A percentile compares a stretch with the other conserved stretches of the same genome.
Evolutionary conservation across 768 basidiomycete genomes (phyloP).

Genomic region (Chalciporus pseudorubinellus): DNA sequence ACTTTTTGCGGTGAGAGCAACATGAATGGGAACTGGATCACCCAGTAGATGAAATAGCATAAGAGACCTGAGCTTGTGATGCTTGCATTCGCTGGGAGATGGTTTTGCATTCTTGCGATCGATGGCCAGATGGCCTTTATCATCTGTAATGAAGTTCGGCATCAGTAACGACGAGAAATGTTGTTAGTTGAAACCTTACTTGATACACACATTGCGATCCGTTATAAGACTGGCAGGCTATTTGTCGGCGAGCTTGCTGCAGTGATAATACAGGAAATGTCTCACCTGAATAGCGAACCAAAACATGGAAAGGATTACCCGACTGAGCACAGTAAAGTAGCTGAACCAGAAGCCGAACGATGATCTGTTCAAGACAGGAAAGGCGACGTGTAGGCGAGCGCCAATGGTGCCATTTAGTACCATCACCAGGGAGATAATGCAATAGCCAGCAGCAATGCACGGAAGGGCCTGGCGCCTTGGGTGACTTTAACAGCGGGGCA

Average conservation of each 20-base stretch:
- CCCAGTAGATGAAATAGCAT: constrained; percentile 77
- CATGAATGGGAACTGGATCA: constrained; percentile 73
- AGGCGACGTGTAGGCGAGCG: constrained; percentile 75
- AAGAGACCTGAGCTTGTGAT: constrained; percentile 71
- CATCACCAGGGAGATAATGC: constrained; percentile 71
- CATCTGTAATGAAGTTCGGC: constrained; percentile 40
- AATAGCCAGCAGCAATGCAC: constrained; percentile 69
- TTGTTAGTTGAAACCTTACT: constrained; percentile 16
- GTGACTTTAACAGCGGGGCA: background rate
- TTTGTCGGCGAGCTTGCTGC: background rate
- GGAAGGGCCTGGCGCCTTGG: constrained; percentile 64
- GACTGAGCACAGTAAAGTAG: constrained; percentile 81
- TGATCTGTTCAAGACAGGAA: constrained; percentile 74
- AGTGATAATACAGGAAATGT: background rate
- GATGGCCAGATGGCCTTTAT: constrained; percentile 84
- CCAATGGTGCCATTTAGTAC: constrained; percentile 79
- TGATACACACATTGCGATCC: constrained; percentile 77
- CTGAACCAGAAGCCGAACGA: constrained; percentile 90
- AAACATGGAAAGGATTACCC: constrained; percentile 74
- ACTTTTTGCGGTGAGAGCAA: constrained; percentile 76
- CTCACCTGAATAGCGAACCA: constrained; percentile 76
- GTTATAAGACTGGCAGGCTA: constrained; percentile 41
- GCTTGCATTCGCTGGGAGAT: constrained; percentile 50
- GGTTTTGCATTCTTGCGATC: constrained; percentile 60
- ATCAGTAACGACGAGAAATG: background rate